These are phyloP conservation scores for Wallacemonas collosoma DNA, from an alignment of 208 protist species.

Conservation along the genomic window DNA sequence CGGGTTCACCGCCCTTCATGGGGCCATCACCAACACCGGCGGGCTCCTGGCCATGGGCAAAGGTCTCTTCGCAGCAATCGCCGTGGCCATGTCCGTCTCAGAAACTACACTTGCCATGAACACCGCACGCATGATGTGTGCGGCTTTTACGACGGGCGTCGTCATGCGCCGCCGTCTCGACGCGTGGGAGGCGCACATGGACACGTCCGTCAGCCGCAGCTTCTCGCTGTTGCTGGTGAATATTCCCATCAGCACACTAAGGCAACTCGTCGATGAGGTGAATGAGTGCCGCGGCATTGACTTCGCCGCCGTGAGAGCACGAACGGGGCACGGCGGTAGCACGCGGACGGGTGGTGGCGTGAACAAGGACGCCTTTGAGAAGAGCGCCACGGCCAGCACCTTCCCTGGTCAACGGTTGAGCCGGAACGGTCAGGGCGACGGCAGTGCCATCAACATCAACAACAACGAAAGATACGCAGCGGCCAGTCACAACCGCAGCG, in stretches of 20 bases:
- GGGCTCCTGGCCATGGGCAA: conserved; percentile 69
- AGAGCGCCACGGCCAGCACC: background rate
- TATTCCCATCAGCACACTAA: conserved; percentile 61
- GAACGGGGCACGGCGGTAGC: background rate
- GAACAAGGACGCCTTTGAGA: background rate
- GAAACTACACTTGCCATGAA: conserved; percentile 40
- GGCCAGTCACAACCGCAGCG: too few species aligned
- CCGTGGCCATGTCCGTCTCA: conserved; percentile 65
- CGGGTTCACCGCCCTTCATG: conserved; percentile 45
- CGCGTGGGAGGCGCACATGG: conserved; percentile 29
- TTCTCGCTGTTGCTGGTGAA: conserved; percentile 76
- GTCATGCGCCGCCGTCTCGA: conserved; percentile 42
- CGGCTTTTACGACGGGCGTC: conserved; percentile 67
- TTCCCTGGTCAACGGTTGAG: background rate
- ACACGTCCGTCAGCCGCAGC: conserved; percentile 27
- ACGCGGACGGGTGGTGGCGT: too few species aligned
- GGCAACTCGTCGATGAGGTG: conserved; percentile 55
- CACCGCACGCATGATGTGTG: conserved; percentile 60
- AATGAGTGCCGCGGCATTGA: conserved; percentile 46
- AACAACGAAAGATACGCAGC: background rate
- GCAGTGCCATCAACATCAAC: background rate
- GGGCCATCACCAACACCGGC: conserved; percentile 28
- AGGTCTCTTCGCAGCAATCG: conserved; percentile 65
- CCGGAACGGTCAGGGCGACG: background rate
- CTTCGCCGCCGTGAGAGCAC: background rate